phyloP scores from a whole-genome alignment of 495 filamentous ascomycete species.

The Podospora pseudoanserina region DNA sequence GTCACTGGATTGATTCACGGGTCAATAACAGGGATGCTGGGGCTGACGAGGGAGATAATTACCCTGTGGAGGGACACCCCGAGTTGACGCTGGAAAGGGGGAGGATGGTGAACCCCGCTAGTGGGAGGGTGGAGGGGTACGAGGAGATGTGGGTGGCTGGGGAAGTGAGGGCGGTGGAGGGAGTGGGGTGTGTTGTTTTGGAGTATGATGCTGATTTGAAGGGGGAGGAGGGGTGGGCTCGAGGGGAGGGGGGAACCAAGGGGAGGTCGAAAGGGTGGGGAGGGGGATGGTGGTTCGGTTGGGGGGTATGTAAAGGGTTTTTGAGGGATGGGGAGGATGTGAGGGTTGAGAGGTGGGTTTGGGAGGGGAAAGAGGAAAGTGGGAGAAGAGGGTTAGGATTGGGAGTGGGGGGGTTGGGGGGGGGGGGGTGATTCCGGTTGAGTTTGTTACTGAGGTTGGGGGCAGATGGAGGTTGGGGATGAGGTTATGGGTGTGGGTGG shows the following conservation, averaged over 20 bases:
- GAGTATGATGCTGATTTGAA: constrained; percentile 9
- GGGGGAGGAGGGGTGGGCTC: background rate
- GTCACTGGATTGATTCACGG: constrained; percentile 52
- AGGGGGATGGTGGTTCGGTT: constrained; percentile 47
- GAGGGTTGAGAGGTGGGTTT: constrained; percentile 45
- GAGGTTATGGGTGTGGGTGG: constrained; percentile 19
- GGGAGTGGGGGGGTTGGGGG: constrained; percentile 12
- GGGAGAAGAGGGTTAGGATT: constrained; percentile 21
- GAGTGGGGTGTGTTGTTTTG: constrained; percentile 10
- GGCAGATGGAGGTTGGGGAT: constrained; percentile 10
- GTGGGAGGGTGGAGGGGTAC: constrained; percentile 42
- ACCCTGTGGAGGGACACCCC: constrained; percentile 33
- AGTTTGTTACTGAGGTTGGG: constrained; percentile 18
- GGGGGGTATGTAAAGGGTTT: constrained; percentile 46
- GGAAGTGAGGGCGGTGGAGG: constrained; percentile 23
- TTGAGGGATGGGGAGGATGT: constrained; percentile 37
- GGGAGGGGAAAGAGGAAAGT: constrained; percentile 21
- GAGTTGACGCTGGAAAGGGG: constrained; percentile 48
- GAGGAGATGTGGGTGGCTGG: constrained; percentile 51
- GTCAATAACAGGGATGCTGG: constrained; percentile 30
- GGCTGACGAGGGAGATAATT: constrained; percentile 52
- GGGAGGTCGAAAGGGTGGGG: constrained; percentile 14
- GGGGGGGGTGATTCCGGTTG: constrained; percentile 6
- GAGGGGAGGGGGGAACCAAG: constrained; percentile 4
- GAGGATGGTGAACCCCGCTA: constrained; percentile 45